phyloP scores from a whole-genome alignment of 177 flowering plant species.

The Vitis hybrid region DNA sequence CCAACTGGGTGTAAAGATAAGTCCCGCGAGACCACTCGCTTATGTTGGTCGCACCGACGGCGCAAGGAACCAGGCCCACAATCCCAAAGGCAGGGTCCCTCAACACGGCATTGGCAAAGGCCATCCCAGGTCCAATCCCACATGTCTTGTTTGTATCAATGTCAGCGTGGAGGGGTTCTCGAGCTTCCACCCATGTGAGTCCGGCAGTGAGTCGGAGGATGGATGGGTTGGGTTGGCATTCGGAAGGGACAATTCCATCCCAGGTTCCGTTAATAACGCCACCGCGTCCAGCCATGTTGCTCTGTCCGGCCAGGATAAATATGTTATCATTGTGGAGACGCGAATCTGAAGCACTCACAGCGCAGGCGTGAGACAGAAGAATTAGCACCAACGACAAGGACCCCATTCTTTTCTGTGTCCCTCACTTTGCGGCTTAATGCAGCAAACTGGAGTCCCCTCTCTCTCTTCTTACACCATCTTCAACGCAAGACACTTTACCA shows the following conservation, averaged over 20 bases:
- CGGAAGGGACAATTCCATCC: constrained; percentile 47
- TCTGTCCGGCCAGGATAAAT: constrained; percentile 55
- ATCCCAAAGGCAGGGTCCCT: constrained; percentile 20
- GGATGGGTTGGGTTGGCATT: constrained; percentile 33
- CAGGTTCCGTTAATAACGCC: constrained; percentile 39
- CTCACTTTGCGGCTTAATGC: too few relatives aligned
- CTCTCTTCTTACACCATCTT: too few relatives aligned
- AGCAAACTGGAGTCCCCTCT: too few relatives aligned
- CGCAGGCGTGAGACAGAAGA: too few relatives aligned
- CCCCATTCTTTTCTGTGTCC: too few relatives aligned
- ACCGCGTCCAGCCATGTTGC: constrained; percentile 71
- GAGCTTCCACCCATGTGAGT: constrained; percentile 50
- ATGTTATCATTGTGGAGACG: constrained; percentile 14
- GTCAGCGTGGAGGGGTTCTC: constrained; percentile 61
- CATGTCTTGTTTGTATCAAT: constrained; percentile 48
- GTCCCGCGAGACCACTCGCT: constrained; percentile 56
- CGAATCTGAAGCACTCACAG: too few relatives aligned
- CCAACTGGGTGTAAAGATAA: constrained; percentile 37
- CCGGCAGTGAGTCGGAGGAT: constrained; percentile 38
- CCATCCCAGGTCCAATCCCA: constrained; percentile 73
- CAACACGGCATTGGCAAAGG: constrained; percentile 49
- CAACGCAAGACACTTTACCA: too few relatives aligned
- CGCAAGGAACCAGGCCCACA: constrained; percentile 78
- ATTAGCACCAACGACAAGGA: too few relatives aligned
- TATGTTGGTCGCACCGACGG: constrained; percentile 70